Percentiles rank a stretch among this genome's conserved stretches.
Conservation (phyloP, 331 rosid species). For the Rosa hybrid region DNA sequence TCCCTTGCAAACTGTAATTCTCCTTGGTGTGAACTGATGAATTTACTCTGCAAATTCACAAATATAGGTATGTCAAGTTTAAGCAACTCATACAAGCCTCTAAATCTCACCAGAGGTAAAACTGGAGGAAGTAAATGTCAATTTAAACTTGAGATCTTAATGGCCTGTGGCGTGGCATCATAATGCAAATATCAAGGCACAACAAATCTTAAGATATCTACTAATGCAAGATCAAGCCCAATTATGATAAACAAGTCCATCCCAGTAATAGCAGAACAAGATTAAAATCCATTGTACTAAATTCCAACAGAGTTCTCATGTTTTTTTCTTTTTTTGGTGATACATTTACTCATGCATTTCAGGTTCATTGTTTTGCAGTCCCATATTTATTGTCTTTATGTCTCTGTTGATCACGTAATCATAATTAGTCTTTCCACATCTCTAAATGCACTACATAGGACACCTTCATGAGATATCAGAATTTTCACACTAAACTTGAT, state of each 20-base stretch:
- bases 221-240: background rate
- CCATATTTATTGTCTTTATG: background rate
- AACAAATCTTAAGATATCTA: background rate
- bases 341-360: background rate
- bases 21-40: slow-evolving; percentile 45
- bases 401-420: background rate
- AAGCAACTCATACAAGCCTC: background rate
- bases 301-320: background rate
- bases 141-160: slow-evolving; percentile 2
- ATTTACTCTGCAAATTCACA: slow-evolving; percentile 41
- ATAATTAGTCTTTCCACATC: background rate
- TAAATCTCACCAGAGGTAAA: background rate
- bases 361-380: background rate
- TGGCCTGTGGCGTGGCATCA: background rate
- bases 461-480: background rate
- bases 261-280: background rate
- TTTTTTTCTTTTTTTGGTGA: background rate
- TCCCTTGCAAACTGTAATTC: slow-evolving; percentile 44
- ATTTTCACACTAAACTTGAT: background rate
- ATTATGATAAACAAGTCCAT: background rate
- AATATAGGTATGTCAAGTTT: background rate
- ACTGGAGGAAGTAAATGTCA: background rate
- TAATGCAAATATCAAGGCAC: background rate
- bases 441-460: background rate
- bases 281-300: background rate